These are phyloP conservation scores for Penicillium taxi DNA, from an alignment of 495 filamentous ascomycete species.

Conservation along the genomic window DNA sequence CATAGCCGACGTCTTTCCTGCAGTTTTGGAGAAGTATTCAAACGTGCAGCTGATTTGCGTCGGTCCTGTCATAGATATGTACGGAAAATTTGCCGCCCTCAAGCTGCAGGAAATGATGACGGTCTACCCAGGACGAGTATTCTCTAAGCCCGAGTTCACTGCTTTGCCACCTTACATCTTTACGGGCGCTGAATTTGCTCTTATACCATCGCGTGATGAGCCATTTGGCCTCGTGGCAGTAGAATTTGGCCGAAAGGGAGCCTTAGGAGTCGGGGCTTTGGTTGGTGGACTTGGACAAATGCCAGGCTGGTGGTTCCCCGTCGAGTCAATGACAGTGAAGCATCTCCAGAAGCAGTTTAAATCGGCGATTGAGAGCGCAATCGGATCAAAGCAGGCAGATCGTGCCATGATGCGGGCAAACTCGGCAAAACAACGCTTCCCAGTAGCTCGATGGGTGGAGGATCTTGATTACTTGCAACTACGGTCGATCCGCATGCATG, in stretches of 20 bases:
- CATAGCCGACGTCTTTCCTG: conserved; percentile 69
- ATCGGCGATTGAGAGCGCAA: conserved; percentile 55
- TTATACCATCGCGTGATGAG: conserved; percentile 74
- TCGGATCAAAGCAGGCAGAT: conserved; percentile 50
- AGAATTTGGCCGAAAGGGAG: conserved; percentile 72
- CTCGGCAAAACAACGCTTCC: conserved; percentile 68
- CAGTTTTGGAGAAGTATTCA: conserved; percentile 59
- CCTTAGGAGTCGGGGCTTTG: conserved; percentile 62
- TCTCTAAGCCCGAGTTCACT: conserved; percentile 70
- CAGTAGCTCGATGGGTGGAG: conserved; percentile 60
- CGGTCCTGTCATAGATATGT: conserved; percentile 69
- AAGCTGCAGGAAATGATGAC: conserved; percentile 68
- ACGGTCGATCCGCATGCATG: conserved; percentile 43
- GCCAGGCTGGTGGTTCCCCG: conserved; percentile 66
- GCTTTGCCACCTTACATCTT: conserved; percentile 67
- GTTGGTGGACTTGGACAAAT: conserved; percentile 65
- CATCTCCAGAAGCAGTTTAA: conserved; percentile 69
- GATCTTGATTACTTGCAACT: conserved; percentile 54
- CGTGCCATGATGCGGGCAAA: conserved; percentile 65
- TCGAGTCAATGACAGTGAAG: conserved; percentile 61
- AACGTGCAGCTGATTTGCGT: conserved; percentile 64
- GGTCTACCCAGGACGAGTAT: conserved; percentile 63
- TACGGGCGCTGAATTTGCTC: conserved; percentile 71
- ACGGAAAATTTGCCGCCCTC: conserved; percentile 68
- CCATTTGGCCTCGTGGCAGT: conserved; percentile 75